These are phyloP conservation scores for Lenzites betulinus DNA, from an alignment of 768 basidiomycete genomes.

Conservation along the genomic window DNA sequence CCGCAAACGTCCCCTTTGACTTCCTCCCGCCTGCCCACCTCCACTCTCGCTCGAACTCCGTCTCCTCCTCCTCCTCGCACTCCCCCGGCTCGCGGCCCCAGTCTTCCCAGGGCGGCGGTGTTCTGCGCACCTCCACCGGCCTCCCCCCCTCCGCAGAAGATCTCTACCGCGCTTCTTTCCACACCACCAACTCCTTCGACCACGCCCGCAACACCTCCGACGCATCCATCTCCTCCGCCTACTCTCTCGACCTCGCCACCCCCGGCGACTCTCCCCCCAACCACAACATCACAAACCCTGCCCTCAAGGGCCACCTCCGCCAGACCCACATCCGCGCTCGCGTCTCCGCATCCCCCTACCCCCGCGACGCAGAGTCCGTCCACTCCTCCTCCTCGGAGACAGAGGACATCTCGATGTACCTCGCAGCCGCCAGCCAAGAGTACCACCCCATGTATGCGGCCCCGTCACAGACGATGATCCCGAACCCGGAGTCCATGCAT, in stretches of 20 bases:
- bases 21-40: slow-evolving; percentile 62
- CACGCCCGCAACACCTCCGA: slow-evolving; percentile 44
- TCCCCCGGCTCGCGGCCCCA: slow-evolving; percentile 76
- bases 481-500: slow-evolving; percentile 49
- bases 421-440: slow-evolving; percentile 52
- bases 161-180: slow-evolving; percentile 68
- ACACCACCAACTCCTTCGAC: slow-evolving; percentile 51
- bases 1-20: slow-evolving; percentile 67
- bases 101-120: slow-evolving; percentile 64
- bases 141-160: slow-evolving; percentile 63
- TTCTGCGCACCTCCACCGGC: slow-evolving; percentile 53
- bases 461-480: slow-evolving; percentile 38
- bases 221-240: slow-evolving; percentile 45
- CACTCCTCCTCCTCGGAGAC: slow-evolving; percentile 88
- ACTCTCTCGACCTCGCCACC: slow-evolving; percentile 46
- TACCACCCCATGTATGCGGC: slow-evolving; percentile 65
- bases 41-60: slow-evolving; percentile 78
- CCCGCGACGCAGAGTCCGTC: slow-evolving; percentile 82
- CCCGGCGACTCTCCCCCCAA: slow-evolving; percentile 72
- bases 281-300: slow-evolving; percentile 71
- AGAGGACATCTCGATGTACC: slow-evolving; percentile 84
- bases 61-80: slow-evolving; percentile 74
- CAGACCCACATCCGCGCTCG: slow-evolving; percentile 79
- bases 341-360: slow-evolving; percentile 81
- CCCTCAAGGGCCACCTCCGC: slow-evolving; percentile 76